Conservation (phyloP, 495 filamentous ascomycete genomes). For the Jackrogersella minutella region DNA sequence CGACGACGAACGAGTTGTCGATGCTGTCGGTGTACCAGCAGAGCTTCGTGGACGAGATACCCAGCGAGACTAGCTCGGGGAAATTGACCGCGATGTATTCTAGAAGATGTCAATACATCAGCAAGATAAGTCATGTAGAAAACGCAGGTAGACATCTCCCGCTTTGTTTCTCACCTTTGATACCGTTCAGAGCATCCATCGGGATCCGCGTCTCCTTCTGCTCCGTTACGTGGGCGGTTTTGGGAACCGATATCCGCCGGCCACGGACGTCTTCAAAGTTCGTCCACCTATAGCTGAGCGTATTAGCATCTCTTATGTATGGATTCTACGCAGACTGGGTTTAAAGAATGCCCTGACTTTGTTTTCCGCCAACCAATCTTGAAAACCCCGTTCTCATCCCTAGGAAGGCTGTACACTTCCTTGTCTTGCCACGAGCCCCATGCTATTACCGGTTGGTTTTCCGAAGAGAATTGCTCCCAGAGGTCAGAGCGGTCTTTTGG, state of each 20-base stretch:
- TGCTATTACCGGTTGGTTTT: conserved; percentile 48
- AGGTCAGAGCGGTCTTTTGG: conserved; percentile 41
- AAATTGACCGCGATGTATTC: conserved; percentile 44
- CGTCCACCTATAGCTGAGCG: conserved; percentile 30
- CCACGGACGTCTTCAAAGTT: conserved; percentile 32
- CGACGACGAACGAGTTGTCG: conserved; percentile 70
- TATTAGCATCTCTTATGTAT: background rate
- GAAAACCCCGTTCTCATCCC: conserved; percentile 47
- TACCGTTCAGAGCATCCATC: conserved; percentile 43
- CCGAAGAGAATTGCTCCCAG: conserved; percentile 44
- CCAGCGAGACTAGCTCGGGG: conserved; percentile 50
- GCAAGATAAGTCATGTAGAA: background rate
- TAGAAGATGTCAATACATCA: background rate
- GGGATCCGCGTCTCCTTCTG: conserved; percentile 49
- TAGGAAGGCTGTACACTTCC: conserved; percentile 53
- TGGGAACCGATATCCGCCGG: conserved; percentile 35
- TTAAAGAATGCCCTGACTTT: conserved; percentile 44
- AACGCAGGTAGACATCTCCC: conserved; percentile 13
- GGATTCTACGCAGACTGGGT: background rate
- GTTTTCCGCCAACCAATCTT: conserved; percentile 58
- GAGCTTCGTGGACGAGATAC: conserved; percentile 60
- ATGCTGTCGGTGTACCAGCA: conserved; percentile 80
- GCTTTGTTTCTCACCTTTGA: conserved; percentile 32
- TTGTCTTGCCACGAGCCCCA: conserved; percentile 48
- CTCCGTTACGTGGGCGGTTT: conserved; percentile 36